phyloP scores from a whole-genome alignment of 1,284 basidiomycete genomes.

The Ceratobasidium sp. region DNA sequence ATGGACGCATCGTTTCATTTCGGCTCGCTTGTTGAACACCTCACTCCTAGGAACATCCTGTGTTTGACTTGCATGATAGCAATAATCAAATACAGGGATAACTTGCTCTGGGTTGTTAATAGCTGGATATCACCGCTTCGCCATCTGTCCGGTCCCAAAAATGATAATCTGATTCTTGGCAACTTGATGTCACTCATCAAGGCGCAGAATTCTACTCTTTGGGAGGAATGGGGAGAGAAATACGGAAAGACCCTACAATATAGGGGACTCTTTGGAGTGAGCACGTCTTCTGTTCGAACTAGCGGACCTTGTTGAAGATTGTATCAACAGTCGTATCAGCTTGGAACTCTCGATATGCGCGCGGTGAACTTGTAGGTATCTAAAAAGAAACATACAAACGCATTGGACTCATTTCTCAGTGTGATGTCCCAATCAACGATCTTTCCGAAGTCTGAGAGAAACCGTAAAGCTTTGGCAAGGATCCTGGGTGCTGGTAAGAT shows the following conservation, averaged over 20 bases:
- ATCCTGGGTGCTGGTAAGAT: constrained; percentile 43
- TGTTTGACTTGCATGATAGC: not conserved
- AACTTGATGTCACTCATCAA: constrained; percentile 22
- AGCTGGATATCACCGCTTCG: constrained; percentile 31
- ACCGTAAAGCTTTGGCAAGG: not conserved
- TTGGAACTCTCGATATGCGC: constrained; percentile 37
- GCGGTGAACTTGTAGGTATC: constrained; percentile 38
- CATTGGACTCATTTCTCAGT: not conserved
- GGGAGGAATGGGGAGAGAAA: constrained; percentile 36
- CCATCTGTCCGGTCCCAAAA: constrained; percentile 25
- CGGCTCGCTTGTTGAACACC: not conserved
- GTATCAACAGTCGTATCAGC: constrained; percentile 11
- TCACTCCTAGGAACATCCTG: not conserved
- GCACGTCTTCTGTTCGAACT: not conserved
- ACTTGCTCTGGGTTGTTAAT: not conserved
- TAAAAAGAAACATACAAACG: not conserved
- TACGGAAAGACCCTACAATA: constrained; percentile 43
- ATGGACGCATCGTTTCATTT: not conserved
- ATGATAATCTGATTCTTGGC: constrained; percentile 27
- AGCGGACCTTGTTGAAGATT: not conserved
- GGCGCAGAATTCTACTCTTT: not conserved
- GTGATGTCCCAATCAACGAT: not conserved
- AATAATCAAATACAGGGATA: no score
- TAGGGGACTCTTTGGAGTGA: constrained; percentile 37
- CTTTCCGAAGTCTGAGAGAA: constrained; percentile 23